phyloP scores from a whole-genome alignment of 2,329 filamentous ascomycete genomes.

The Alternaria angustiovoidea region DNA sequence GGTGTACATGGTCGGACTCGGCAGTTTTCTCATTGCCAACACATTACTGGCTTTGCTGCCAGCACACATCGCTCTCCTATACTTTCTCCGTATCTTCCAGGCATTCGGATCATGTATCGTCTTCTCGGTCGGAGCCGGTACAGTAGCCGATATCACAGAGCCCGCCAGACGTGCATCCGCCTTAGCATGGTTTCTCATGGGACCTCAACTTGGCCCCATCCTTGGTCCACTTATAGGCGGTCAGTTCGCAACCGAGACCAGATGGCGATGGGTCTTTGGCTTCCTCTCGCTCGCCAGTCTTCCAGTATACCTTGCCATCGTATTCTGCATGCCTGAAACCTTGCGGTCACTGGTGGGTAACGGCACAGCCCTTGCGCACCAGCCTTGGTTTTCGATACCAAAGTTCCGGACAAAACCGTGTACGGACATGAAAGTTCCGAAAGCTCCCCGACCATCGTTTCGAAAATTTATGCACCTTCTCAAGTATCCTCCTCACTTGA shows the following conservation, averaged over 20 bases:
- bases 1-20: constrained; percentile 53
- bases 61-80: constrained; percentile 49
- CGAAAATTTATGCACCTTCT: constrained; percentile 35
- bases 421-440: constrained; percentile 21
- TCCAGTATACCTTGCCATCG: constrained; percentile 40
- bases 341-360: constrained; percentile 57
- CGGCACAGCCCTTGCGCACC: constrained; percentile 37
- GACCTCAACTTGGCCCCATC: constrained; percentile 56
- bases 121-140: constrained; percentile 55
- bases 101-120: constrained; percentile 55
- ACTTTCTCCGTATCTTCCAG: constrained; percentile 54
- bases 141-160: constrained; percentile 54
- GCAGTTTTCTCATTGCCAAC: constrained; percentile 53
- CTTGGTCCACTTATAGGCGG: constrained; percentile 57
- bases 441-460: constrained; percentile 34
- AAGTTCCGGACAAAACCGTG: constrained; percentile 32
- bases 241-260: constrained; percentile 43
- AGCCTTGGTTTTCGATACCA: constrained; percentile 39
- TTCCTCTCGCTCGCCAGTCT: constrained; percentile 44
- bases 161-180: constrained; percentile 52
- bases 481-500: constrained; percentile 39
- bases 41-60: constrained; percentile 52
- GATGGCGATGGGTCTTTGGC: constrained; percentile 58
- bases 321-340: constrained; percentile 58
- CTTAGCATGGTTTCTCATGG: constrained; percentile 55